Percentiles rank a stretch among this genome's conserved stretches.
Evolutionary conservation across 176 grass and related monocot genomes (phyloP).

Genomic region (Alloteropsis semialata): DNA sequence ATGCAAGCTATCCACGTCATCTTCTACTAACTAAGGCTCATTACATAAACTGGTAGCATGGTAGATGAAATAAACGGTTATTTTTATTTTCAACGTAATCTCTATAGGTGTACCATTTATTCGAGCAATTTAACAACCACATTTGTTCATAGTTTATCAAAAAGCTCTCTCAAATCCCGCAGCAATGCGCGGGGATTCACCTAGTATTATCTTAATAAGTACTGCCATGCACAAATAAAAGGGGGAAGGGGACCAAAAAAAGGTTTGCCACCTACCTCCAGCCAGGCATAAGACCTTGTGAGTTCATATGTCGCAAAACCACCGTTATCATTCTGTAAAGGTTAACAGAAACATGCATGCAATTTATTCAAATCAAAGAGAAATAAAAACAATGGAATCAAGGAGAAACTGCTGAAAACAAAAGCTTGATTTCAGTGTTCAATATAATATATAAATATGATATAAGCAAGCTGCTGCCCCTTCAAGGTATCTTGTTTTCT

Average conservation of each 20-base stretch:
- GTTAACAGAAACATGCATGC: not conserved
- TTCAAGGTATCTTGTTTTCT: conserved; percentile 13
- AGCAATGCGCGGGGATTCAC: too few relatives aligned
- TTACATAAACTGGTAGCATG: too few relatives aligned
- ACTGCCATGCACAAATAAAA: not conserved
- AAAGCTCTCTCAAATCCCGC: too few relatives aligned
- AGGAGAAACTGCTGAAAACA: conserved; percentile 22
- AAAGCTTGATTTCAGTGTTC: not conserved
- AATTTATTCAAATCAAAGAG: not conserved
- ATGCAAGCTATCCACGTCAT: too few relatives aligned
- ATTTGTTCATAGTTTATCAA: too few relatives aligned
- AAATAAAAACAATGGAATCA: conserved; percentile 6
- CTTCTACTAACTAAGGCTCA: too few relatives aligned
- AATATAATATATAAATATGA: not conserved
- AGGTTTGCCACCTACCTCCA: conserved; percentile 60
- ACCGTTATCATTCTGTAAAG: conserved; percentile 77
- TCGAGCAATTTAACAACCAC: too few relatives aligned
- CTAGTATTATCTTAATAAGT: not conserved
- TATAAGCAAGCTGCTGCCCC: not conserved
- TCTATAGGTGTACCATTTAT: too few relatives aligned
- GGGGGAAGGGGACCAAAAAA: too few relatives aligned
- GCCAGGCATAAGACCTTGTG: conserved; percentile 84
- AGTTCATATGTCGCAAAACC: conserved; percentile 94
- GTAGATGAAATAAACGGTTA: too few relatives aligned
- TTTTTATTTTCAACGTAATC: too few relatives aligned